Percentiles rank a stretch among this genome's conserved stretches.
These are phyloP conservation scores for Penicillium sp. DNA, from an alignment of 2,329 filamentous ascomycete genomes.

Conservation along the genomic window DNA sequence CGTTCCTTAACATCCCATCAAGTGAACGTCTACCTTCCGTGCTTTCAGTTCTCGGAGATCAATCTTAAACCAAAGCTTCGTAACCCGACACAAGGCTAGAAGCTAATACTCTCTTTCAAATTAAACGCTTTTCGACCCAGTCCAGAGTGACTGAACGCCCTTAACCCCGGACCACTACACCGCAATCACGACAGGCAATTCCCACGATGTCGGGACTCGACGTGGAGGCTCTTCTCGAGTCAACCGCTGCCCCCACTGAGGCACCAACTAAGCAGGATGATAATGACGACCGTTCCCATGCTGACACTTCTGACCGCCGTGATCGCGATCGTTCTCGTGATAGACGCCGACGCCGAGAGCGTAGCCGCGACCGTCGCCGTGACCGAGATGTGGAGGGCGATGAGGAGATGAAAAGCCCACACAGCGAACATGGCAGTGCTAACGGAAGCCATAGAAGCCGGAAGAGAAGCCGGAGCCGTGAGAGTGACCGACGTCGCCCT, in stretches of 20 bases:
- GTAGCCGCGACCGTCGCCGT: slow-evolving; percentile 55
- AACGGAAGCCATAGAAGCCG: slow-evolving; percentile 73
- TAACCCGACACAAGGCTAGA: background rate
- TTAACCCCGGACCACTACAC: slow-evolving; percentile 22
- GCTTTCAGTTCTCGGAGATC: slow-evolving; percentile 29
- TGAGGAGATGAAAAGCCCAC: slow-evolving; percentile 63
- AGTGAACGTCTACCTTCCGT: slow-evolving; percentile 24
- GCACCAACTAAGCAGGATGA: slow-evolving; percentile 49
- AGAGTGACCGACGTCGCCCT: slow-evolving; percentile 71
- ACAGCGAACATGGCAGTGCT: slow-evolving; percentile 72
- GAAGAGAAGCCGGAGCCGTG: slow-evolving; percentile 75
- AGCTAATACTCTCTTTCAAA: background rate
- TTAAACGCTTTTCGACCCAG: slow-evolving; percentile 13
- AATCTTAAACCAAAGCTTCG: background rate
- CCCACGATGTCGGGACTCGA: slow-evolving; percentile 68
- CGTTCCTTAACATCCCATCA: background rate
- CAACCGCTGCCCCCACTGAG: slow-evolving; percentile 64
- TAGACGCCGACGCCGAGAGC: slow-evolving; percentile 59
- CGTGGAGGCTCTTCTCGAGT: slow-evolving; percentile 88
- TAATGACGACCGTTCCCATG: slow-evolving; percentile 58
- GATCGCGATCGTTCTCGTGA: slow-evolving; percentile 61
- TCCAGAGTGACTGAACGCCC: slow-evolving; percentile 37
- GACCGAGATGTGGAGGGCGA: slow-evolving; percentile 57
- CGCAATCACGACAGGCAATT: slow-evolving; percentile 16
- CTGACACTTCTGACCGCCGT: slow-evolving; percentile 56